These are phyloP conservation scores for Botryobasidium botryosum DNA, from an alignment of 768 basidiomycete genomes.

Conservation along the genomic window DNA sequence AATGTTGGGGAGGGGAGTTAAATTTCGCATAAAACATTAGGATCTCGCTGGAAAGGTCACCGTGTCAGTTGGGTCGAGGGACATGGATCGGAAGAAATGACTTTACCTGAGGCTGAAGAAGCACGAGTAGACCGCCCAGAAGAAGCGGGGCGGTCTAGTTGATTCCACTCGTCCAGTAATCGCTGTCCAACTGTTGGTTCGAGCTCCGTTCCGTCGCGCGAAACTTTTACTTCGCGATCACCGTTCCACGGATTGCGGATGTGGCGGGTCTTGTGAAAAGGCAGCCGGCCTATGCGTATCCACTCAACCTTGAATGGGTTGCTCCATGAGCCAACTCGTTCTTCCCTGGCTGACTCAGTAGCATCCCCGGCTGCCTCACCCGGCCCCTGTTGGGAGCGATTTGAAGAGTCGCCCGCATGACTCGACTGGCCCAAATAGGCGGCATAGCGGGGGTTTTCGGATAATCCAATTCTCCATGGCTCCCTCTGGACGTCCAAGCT, in stretches of 20 bases:
- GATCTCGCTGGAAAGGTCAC: too few species aligned
- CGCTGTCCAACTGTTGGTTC: conserved; percentile 59
- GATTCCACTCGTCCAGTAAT: conserved; percentile 53
- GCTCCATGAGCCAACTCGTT: conserved; percentile 45
- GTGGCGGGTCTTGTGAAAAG: conserved; percentile 62
- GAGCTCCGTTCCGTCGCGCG: conserved; percentile 81
- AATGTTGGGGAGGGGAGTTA: too few species aligned
- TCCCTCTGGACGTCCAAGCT: too few species aligned
- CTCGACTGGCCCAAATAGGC: too few species aligned
- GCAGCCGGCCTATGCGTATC: conserved; percentile 51
- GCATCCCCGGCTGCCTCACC: neutral
- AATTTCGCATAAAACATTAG: too few species aligned
- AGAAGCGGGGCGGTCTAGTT: too few species aligned
- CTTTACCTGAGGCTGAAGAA: too few species aligned
- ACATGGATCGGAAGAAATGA: too few species aligned
- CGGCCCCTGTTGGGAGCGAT: neutral
- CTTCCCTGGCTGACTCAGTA: conserved; percentile 3
- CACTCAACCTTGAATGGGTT: conserved; percentile 71
- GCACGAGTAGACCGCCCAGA: too few species aligned
- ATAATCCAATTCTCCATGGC: too few species aligned
- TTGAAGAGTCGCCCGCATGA: neutral
- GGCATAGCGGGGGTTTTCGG: too few species aligned
- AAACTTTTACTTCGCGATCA: conserved; percentile 63
- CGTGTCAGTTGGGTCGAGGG: too few species aligned
- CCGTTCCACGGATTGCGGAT: conserved; percentile 90